phyloP scores from a whole-genome alignment of 495 filamentous ascomycete species.

The Trichocladium antarcticum region DNA sequence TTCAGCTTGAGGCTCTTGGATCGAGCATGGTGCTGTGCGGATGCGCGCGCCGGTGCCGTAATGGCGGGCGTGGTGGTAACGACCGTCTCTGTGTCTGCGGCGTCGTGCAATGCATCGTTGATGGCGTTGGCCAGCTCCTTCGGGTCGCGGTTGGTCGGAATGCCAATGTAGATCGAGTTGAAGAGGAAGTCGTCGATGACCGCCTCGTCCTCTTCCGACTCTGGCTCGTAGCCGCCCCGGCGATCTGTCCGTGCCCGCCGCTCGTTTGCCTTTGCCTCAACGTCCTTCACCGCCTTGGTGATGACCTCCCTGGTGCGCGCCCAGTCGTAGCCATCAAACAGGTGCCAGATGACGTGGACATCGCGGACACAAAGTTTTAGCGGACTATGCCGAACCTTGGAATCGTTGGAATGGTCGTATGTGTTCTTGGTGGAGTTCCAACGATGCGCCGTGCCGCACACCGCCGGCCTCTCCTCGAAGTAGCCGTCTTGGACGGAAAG shows the following conservation, averaged over 20 bases:
- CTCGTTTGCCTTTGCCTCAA: constrained; percentile 72
- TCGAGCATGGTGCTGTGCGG: constrained; percentile 32
- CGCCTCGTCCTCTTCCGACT: constrained; percentile 64
- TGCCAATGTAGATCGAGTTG: constrained; percentile 96
- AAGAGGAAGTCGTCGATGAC: constrained; percentile 93
- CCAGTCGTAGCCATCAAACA: constrained; percentile 99
- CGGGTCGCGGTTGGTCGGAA: constrained; percentile 76
- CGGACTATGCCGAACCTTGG: constrained; percentile 54
- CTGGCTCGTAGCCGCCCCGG: constrained; percentile 39
- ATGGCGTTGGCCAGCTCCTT: constrained; percentile 69
- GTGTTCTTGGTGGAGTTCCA: constrained; percentile 68
- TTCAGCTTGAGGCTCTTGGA: constrained; percentile 58
- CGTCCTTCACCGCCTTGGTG: constrained; percentile 70
- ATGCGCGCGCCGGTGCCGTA: constrained; percentile 45
- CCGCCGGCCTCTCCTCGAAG: constrained; percentile 52
- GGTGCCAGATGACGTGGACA: constrained; percentile 92
- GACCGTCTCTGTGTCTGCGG: constrained; percentile 78
- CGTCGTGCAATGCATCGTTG: constrained; percentile 77
- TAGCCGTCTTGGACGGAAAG: constrained; percentile 71
- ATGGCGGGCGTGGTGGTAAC: constrained; percentile 60
- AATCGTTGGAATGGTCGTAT: constrained; percentile 54
- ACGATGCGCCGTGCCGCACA: constrained; percentile 58
- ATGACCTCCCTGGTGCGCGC: constrained; percentile 74
- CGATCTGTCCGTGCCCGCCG: constrained; percentile 42
- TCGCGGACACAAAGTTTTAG: constrained; percentile 69